Evolutionary conservation across 148 eudicot species (phyloP).

Genomic region (Rhododendron ovatum): DNA sequence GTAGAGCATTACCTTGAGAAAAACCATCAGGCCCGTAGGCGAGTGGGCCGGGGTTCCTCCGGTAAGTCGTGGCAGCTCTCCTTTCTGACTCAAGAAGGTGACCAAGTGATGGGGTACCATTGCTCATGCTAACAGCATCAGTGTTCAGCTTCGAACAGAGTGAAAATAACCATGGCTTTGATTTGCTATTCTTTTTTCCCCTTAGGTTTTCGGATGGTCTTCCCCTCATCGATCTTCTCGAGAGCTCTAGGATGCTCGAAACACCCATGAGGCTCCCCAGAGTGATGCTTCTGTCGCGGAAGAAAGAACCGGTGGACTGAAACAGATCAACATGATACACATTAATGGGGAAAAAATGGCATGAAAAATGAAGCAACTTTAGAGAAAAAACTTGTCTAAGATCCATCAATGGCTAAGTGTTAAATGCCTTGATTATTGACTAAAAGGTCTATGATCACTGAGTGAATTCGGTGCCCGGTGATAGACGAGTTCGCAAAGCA

Average conservation of each 20-base stretch:
- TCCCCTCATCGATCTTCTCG: slow-evolving; percentile 37
- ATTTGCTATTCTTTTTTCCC: slow-evolving; percentile 28
- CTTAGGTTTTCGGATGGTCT: slow-evolving; percentile 22
- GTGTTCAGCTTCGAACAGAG: slow-evolving; percentile 44
- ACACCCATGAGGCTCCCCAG: slow-evolving; percentile 59
- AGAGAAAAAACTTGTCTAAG: no score
- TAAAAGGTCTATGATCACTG: no score
- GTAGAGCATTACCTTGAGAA: neutral
- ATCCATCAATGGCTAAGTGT: no score
- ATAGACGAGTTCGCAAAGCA: neutral
- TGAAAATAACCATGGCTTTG: slow-evolving; percentile 45
- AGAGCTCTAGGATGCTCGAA: slow-evolving; percentile 42
- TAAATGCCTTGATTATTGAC: neutral
- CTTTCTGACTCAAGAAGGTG: slow-evolving; percentile 51
- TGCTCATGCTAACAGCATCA: slow-evolving; percentile 26
- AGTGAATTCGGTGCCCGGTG: neutral
- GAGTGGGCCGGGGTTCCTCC: slow-evolving; percentile 20
- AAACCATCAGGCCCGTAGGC: slow-evolving; percentile 21
- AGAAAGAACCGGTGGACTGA: slow-evolving; percentile 62
- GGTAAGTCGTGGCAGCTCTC: slow-evolving; percentile 24
- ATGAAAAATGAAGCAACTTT: neutral
- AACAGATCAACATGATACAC: slow-evolving; percentile 10
- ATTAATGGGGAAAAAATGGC: neutral
- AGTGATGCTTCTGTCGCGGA: slow-evolving; percentile 48
- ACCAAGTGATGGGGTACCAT: slow-evolving; percentile 32